Evolutionary conservation across 768 basidiomycete genomes (phyloP).

Genomic region (Trametes meyenii): DNA sequence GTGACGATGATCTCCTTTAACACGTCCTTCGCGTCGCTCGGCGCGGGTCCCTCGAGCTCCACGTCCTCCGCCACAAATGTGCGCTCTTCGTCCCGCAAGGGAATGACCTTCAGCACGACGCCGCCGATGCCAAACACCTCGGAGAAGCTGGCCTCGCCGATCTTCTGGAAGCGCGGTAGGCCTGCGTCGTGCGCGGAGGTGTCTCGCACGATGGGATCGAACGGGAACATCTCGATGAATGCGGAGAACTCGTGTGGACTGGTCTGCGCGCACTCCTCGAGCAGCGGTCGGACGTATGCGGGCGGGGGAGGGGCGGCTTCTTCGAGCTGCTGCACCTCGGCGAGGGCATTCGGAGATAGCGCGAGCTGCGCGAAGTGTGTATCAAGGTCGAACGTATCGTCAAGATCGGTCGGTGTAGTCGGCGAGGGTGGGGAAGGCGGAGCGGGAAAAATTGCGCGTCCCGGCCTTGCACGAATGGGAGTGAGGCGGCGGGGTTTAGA

Average conservation of each 20-base stretch:
- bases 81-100: slow-evolving; percentile 58
- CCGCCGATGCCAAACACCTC: slow-evolving; percentile 93
- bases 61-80: slow-evolving; percentile 8
- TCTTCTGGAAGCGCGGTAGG: slow-evolving; percentile 62
- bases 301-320: slow-evolving; percentile 38
- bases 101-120: slow-evolving; percentile 90
- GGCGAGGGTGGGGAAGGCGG: slow-evolving; percentile 55
- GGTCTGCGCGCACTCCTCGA: slow-evolving; percentile 72
- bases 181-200: slow-evolving; percentile 32
- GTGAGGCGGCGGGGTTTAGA: slow-evolving; percentile 65
- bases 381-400: slow-evolving; percentile 43
- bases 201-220: slow-evolving; percentile 63
- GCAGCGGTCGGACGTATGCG: slow-evolving; percentile 59
- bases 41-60: slow-evolving; percentile 60
- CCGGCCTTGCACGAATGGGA: slow-evolving; percentile 56
- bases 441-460: slow-evolving; percentile 38
- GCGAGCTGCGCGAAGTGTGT: slow-evolving; percentile 43
- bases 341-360: slow-evolving; percentile 34
- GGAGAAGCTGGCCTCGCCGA: slow-evolving; percentile 96
- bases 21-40: slow-evolving; percentile 74
- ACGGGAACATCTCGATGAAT: slow-evolving; percentile 81
- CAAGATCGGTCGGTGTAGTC: slow-evolving; percentile 57
- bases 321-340: slow-evolving; percentile 21
- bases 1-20: slow-evolving; percentile 82
- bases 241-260: slow-evolving; percentile 77